Base-by-base conservation (phyloP, 306 rosid genomes). In the Rosa rugosa region DNA sequence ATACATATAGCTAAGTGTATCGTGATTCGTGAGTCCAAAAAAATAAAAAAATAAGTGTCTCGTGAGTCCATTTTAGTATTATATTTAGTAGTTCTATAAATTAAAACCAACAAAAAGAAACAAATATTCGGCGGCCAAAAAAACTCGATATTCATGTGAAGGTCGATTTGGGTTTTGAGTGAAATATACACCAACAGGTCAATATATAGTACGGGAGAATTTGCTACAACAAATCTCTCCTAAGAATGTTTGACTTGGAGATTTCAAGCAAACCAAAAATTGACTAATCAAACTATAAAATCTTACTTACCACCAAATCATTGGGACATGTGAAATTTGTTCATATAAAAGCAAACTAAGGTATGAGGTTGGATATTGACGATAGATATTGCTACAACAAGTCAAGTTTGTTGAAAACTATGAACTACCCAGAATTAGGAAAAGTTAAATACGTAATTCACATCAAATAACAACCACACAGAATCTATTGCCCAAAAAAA, bases 151-250 rank as follows among this genome's bases (percentile, higher is more conserved):
- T 22, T 56, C 12, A 56, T 54, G 27, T 57, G 67, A 25, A 27
- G 31, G 31, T 23, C 6, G 36, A 62, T 62, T 62, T 62, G 40
- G 67, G 40, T 23, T 40, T 63, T 13, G 42, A 31, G 69, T 64
- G 69, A 64, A 64, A 64, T 31, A 64, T 8, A 64, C 69, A 64
- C 69, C 69, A 64, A 64, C 11, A 31, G 11, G 69, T 64, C 69
- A 64, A 64, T 27, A 27, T 27, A 27, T 34, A 34, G 10, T 0
- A 31, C 1, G 31, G 11, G 23, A 3, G 2, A 25, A 63, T 60
- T 57, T 57, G 27, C 63, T 56, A 9, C 59, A 53, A 53, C 59
- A 53, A 54, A 20, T 54, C 60, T 54, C 60, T 50, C 3, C 2
- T 56, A n/a, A 25, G 36, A 6, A 57, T 60, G 66, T 60, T 60